phyloP scores from a whole-genome alignment of 2,329 filamentous ascomycete genomes.

The Parastagonospora nodorum region DNA sequence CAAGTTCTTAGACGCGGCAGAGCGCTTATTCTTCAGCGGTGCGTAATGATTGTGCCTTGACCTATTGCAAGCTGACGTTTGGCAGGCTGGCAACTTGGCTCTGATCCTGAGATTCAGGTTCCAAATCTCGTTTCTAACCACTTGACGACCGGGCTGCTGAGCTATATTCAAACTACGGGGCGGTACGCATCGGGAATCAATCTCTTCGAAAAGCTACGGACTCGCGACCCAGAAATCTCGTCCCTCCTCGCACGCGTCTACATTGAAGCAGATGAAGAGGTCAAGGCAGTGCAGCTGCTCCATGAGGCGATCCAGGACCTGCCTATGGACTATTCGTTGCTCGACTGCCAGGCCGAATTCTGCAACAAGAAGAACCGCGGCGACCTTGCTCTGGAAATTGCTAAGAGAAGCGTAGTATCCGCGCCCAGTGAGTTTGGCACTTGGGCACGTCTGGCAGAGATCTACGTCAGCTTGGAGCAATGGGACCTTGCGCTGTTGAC shows the following conservation, averaged over 20 bases:
- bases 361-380: slow-evolving; percentile 85
- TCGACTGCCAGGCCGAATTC: slow-evolving; percentile 93
- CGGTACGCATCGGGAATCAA: slow-evolving; percentile 96
- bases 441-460: slow-evolving; percentile 90
- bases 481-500: slow-evolving; percentile 96
- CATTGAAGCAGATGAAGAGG: slow-evolving; percentile 94
- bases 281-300: slow-evolving; percentile 87
- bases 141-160: slow-evolving; percentile 87
- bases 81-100: slow-evolving; percentile 86
- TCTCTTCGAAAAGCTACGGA: slow-evolving; percentile 92
- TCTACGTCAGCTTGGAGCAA: slow-evolving; percentile 91
- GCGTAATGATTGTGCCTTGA: background rate
- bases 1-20: slow-evolving; percentile 90
- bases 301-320: slow-evolving; percentile 87
- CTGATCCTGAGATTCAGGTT: slow-evolving; percentile 95
- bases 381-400: slow-evolving; percentile 87
- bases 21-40: slow-evolving; percentile 94
- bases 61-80: background rate
- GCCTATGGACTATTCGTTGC: slow-evolving; percentile 96
- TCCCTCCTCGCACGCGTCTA: slow-evolving; percentile 89
- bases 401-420: slow-evolving; percentile 91
- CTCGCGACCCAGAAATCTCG: slow-evolving; percentile 89
- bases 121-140: slow-evolving; percentile 97
- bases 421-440: slow-evolving; percentile 97
- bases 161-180: slow-evolving; percentile 94